phyloP scores from a whole-genome alignment of 1,284 basidiomycete species.

The Tilletia horrida region DNA sequence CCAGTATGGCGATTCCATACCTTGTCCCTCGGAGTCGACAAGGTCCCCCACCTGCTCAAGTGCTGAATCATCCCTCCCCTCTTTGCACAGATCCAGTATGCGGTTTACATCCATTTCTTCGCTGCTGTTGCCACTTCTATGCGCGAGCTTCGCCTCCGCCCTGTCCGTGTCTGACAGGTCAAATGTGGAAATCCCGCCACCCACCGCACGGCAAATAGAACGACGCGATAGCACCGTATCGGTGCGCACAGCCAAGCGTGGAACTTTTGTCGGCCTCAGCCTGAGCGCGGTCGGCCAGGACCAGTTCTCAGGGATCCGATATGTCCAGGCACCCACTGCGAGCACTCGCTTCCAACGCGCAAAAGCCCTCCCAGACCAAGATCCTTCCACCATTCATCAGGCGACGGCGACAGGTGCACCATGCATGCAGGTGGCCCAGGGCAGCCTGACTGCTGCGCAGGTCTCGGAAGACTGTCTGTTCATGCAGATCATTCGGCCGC shows the following conservation, averaged over 20 bases:
- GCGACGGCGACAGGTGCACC: background rate
- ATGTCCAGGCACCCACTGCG: background rate
- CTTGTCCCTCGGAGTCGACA: no score
- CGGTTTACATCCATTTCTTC: no score
- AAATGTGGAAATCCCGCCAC: background rate
- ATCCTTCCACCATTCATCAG: background rate
- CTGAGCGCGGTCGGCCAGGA: constrained; percentile 4
- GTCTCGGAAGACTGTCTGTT: constrained; percentile 13
- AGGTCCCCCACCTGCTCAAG: no score
- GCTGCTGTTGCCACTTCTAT: no score
- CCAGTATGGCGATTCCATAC: no score
- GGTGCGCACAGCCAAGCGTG: constrained; percentile 5
- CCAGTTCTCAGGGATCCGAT: constrained; percentile 1
- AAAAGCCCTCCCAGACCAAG: background rate
- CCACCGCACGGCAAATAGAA: background rate
- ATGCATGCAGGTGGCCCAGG: background rate
- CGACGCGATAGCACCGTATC: background rate
- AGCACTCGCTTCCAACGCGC: constrained; percentile 7
- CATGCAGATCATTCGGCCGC: constrained; percentile 15
- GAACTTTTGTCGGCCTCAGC: background rate
- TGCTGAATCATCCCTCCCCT: no score
- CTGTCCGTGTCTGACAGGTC: background rate
- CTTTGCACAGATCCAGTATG: no score
- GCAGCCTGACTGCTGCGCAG: background rate
- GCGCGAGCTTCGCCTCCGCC: no score